Evolutionary conservation across 148 eudicot species (phyloP), one percentile per base, ranked within the genome.

Genomic region (Chenopodium formosanum): DNA sequence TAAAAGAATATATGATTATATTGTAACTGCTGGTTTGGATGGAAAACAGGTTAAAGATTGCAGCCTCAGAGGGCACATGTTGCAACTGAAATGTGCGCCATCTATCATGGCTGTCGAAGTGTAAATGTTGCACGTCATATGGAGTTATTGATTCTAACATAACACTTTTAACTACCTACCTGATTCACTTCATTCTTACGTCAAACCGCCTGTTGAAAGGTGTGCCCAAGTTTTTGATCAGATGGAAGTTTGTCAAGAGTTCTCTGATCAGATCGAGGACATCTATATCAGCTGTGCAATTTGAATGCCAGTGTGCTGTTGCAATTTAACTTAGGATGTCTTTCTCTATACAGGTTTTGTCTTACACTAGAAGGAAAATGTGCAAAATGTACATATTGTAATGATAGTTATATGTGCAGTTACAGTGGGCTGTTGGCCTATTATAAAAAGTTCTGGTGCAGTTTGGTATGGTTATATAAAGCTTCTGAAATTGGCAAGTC

Each of bases 21-120:
- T 52, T 17, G 31, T 72, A 78, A 37, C 74, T 74, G 37, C 19
- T 79, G 3, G 64, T 65, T 50, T 82, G 32, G 34, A 70, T 79
- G 47, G 52, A 1, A 78, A 78, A 72, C 92, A 95, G 98, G 97
- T 91, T 78, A 85, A 79, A 78, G 87, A 91, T 81, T 93, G 91
- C 82, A 91, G 95, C 86, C 83, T 94, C 84, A 87, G 90, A 85
- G 88, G 88, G 23, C 91, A 93, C 22, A 74, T 86, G 66, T 79
- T 91, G 79, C 98, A 91, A 84, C 76, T 85, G 74, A 85, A 80
- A 84, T 81, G 79, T 71, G 78, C 71, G 16, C 84, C 87, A 17
- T 58, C 82, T 76, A 79, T 83, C 84, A 25, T 78, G 79, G 78
- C 81, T 60, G 82, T 77, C 17, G 84, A 87, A 82, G 77, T 78